A percentile compares a stretch with the other conserved stretches of the same genome.
phyloP scores from a whole-genome alignment of 345 rosid species.

The Populus nigra region DNA sequence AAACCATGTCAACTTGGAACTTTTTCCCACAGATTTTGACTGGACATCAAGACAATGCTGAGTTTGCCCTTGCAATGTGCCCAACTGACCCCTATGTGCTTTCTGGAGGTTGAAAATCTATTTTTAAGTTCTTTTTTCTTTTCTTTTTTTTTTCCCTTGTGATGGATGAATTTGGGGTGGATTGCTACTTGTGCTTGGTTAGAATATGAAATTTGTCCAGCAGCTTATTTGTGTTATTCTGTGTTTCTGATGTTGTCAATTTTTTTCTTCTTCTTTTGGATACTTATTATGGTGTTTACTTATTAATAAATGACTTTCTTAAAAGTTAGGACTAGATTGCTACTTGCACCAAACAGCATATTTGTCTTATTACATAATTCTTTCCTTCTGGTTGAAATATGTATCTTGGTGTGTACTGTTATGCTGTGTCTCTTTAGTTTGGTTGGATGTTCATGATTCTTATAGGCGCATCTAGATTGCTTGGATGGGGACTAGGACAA shows the following conservation, averaged over 20 bases:
- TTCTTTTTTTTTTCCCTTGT: not conserved
- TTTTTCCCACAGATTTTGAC: slow-evolving; percentile 70
- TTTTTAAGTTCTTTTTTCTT: not conserved
- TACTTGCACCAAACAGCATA: not conserved
- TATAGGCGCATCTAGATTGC: not conserved
- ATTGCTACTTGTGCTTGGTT: not conserved
- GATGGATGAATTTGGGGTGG: not conserved
- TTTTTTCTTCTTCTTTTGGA: not conserved
- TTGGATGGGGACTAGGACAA: not conserved
- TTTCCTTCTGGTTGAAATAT: not conserved
- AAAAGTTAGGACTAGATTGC: not conserved
- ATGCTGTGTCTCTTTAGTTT: not conserved
- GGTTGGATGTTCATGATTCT: not conserved
- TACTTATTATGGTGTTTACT: not conserved
- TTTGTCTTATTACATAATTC: not conserved
- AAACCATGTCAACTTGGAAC: slow-evolving; percentile 5
- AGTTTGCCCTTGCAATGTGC: slow-evolving; percentile 99
- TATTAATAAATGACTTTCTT: not conserved
- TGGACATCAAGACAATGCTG: slow-evolving; percentile 99
- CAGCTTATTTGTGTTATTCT: not conserved
- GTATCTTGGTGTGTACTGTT: not conserved
- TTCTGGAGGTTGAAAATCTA: slow-evolving; percentile 75
- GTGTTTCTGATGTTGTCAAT: not conserved
- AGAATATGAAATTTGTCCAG: not conserved
- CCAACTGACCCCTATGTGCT: slow-evolving; percentile 95